Conservation (phyloP, 148 eudicot species). For the Euryodendron excelsum region DNA sequence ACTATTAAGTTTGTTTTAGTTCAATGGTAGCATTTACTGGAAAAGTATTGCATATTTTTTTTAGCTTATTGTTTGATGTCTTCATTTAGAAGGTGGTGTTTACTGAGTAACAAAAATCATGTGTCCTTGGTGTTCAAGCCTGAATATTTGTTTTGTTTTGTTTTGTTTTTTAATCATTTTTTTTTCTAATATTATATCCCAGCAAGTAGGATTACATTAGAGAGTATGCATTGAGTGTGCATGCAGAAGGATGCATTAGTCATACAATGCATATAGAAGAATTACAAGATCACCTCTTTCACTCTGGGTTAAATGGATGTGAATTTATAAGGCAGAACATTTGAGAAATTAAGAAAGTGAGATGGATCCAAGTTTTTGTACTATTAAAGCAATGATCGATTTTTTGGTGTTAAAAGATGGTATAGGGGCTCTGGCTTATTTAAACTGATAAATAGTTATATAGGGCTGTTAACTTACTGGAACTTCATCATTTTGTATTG, state of each 20-base stretch:
- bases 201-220: not conserved
- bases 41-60: not conserved
- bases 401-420: not conserved
- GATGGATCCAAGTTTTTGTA: not conserved
- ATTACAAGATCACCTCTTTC: not conserved
- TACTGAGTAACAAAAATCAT: not conserved
- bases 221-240: not conserved
- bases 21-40: not conserved
- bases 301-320: not conserved
- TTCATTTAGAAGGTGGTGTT: slow-evolving; percentile 1
- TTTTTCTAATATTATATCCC: not conserved
- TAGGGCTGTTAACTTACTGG: not conserved
- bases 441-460: not conserved
- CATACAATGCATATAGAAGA: not conserved
- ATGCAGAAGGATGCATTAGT: not conserved
- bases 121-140: not conserved
- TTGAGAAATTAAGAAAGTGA: slow-evolving; percentile 3
- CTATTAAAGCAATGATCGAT: not conserved
- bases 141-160: not conserved
- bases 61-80: not conserved
- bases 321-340: not conserved
- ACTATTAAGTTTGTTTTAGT: not conserved
- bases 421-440: not conserved
- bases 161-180: not conserved
- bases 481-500: not conserved